These are phyloP conservation scores for Sphaerulina musiva DNA, from an alignment of 2,329 filamentous ascomycete genomes.

Conservation along the genomic window DNA sequence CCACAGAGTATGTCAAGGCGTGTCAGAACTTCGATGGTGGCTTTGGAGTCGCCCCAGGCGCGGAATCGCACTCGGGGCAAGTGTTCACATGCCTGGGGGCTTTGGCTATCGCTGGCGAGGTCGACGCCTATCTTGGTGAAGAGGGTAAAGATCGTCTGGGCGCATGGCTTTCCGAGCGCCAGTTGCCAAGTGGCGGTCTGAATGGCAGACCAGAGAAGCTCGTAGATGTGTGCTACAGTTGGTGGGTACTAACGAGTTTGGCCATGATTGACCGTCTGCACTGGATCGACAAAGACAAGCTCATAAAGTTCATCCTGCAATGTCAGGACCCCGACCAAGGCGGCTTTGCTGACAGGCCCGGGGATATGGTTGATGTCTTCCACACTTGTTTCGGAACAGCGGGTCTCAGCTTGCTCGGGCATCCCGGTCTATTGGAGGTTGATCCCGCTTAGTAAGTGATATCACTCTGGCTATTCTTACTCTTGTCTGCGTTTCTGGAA, in stretches of 20 bases:
- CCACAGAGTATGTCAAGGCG: conserved; percentile 68
- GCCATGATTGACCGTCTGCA: conserved; percentile 81
- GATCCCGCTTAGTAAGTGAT: conserved; percentile 73
- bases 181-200: conserved; percentile 77
- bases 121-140: conserved; percentile 66
- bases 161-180: conserved; percentile 87
- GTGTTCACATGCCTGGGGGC: conserved; percentile 91
- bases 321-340: conserved; percentile 82
- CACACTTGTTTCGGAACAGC: conserved; percentile 87
- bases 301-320: conserved; percentile 73
- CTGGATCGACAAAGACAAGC: conserved; percentile 83
- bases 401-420: conserved; percentile 75
- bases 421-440: conserved; percentile 68
- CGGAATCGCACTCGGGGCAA: conserved; percentile 91
- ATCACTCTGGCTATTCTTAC: conserved; percentile 5
- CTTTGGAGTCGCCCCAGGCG: conserved; percentile 81
- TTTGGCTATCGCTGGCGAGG: conserved; percentile 70
- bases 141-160: conserved; percentile 63
- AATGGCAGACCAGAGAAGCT: conserved; percentile 93
- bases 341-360: conserved; percentile 83
- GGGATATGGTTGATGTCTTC: conserved; percentile 95
- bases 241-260: conserved; percentile 93
- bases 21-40: conserved; percentile 94
- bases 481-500: conserved; percentile 2
- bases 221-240: conserved; percentile 97